These are phyloP conservation scores for Candida odintsovae DNA, from an alignment of 805 yeast genomes.

Conservation along the genomic window DNA sequence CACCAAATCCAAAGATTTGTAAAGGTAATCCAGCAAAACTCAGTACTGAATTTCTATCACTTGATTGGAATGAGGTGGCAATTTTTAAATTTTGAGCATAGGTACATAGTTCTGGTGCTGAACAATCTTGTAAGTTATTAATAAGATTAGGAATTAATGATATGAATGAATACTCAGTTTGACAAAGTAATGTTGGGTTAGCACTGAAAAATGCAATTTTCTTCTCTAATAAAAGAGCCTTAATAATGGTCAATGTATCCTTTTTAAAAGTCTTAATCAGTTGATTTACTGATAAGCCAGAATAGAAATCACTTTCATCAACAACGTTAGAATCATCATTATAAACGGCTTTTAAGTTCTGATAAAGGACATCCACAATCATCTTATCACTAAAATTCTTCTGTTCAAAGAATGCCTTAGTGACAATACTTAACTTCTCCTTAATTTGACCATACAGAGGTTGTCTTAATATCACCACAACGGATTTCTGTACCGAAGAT, in stretches of 20 bases:
- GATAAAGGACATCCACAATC: slow-evolving; percentile 64
- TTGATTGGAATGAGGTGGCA: slow-evolving; percentile 66
- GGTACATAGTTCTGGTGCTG: slow-evolving; percentile 65
- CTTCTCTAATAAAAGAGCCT: slow-evolving; percentile 72
- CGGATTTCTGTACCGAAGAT: slow-evolving; percentile 85
- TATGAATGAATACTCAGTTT: slow-evolving; percentile 75
- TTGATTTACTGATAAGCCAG: slow-evolving; percentile 70
- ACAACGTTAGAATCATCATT: slow-evolving; percentile 16
- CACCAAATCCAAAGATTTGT: slow-evolving; percentile 78
- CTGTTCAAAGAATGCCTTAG: slow-evolving; percentile 81
- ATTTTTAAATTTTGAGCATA: slow-evolving; percentile 45
- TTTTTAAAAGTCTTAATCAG: slow-evolving; percentile 53
- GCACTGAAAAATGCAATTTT: slow-evolving; percentile 71
- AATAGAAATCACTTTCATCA: slow-evolving; percentile 55
- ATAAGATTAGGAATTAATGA: slow-evolving; percentile 80
- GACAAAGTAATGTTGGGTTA: slow-evolving; percentile 74
- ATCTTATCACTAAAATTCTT: slow-evolving; percentile 65
- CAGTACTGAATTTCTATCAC: slow-evolving; percentile 72
- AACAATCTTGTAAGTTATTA: slow-evolving; percentile 66
- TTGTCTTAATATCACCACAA: slow-evolving; percentile 78
- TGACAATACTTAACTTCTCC: slow-evolving; percentile 85
- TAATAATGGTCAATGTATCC: slow-evolving; percentile 61
- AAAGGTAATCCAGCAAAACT: slow-evolving; percentile 84
- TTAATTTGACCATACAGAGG: slow-evolving; percentile 86
- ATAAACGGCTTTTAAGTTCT: slow-evolving; percentile 49